phyloP scores from a whole-genome alignment of 768 basidiomycete genomes.

The Tremella fuciformis region DNA sequence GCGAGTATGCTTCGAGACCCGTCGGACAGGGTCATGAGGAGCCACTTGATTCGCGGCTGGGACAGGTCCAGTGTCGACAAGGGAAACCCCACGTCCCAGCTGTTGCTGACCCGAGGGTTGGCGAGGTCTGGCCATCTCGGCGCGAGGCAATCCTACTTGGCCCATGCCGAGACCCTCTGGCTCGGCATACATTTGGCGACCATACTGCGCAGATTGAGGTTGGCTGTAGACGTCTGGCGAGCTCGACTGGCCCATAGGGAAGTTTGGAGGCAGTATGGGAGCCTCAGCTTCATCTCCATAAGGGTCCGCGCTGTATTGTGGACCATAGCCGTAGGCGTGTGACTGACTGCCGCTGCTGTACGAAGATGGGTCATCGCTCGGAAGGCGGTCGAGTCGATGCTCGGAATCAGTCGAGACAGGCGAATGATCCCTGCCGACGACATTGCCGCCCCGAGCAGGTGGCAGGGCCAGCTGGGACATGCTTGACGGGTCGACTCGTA shows the following conservation, averaged over 20 bases:
- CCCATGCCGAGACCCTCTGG: constrained; percentile 33
- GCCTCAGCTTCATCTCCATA: constrained; percentile 36
- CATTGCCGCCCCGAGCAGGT: constrained; percentile 47
- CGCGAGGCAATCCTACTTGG: not conserved
- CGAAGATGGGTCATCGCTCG: constrained; percentile 30
- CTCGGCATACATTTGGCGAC: constrained; percentile 52
- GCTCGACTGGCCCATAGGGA: constrained; percentile 30
- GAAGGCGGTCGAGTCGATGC: constrained; percentile 24
- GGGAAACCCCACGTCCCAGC: constrained; percentile 67
- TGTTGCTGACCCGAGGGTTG: constrained; percentile 16
- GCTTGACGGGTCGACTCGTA: constrained; percentile 69
- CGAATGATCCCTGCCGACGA: constrained; percentile 47
- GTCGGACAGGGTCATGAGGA: constrained; percentile 58
- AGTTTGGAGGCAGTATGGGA: constrained; percentile 38
- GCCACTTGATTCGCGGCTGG: constrained; percentile 63
- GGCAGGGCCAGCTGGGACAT: constrained; percentile 54
- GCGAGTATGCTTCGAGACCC: constrained; percentile 64
- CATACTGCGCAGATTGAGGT: not conserved
- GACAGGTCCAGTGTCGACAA: constrained; percentile 81
- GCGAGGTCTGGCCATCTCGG: constrained; percentile 13
- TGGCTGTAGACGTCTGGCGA: constrained; percentile 50
- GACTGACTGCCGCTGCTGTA: constrained; percentile 15
- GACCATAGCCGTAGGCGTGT: constrained; percentile 11
- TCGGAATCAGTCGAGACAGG: constrained; percentile 45
- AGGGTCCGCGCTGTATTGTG: constrained; percentile 23